Conservation (phyloP, 176 grass and related monocot species). For the Urochloa ruziziensis region DNA sequence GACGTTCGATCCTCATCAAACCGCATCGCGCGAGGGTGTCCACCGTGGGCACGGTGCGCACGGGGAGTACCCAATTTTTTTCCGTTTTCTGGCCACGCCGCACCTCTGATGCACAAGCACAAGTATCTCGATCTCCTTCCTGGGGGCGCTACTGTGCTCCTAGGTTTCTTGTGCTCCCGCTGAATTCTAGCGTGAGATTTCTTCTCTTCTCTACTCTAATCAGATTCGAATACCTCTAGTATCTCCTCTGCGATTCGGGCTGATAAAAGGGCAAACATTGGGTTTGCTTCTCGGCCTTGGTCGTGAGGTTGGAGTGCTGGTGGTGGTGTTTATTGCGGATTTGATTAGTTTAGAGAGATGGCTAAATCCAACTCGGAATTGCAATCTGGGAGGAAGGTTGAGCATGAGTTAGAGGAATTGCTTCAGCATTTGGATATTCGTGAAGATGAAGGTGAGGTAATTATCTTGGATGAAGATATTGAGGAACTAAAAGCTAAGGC, state of each 20-base stretch:
- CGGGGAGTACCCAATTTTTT: too few relatives aligned
- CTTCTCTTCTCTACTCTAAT: too few relatives aligned
- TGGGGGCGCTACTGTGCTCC: too few relatives aligned
- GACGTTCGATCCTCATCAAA: too few relatives aligned
- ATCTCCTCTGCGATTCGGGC: not conserved
- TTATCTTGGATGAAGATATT: not conserved
- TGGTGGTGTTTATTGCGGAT: not conserved
- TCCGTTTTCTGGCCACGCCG: too few relatives aligned
- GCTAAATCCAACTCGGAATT: not conserved
- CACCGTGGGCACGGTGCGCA: too few relatives aligned
- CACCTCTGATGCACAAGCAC: too few relatives aligned
- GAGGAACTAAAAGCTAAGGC: not conserved
- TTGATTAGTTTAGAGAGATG: not conserved
- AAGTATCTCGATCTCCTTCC: too few relatives aligned
- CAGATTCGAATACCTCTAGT: too few relatives aligned
- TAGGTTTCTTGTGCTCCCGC: too few relatives aligned
- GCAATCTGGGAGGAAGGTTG: not conserved
- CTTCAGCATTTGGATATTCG: not conserved
- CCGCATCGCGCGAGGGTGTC: too few relatives aligned
- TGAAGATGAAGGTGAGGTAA: not conserved
- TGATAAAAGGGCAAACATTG: not conserved
- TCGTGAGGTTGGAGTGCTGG: not conserved
- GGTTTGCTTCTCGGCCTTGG: not conserved
- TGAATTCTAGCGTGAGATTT: too few relatives aligned
- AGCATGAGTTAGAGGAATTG: not conserved